Evolutionary conservation across 1,284 basidiomycete genomes (phyloP).

Genomic region (Tylopilus sp.): DNA sequence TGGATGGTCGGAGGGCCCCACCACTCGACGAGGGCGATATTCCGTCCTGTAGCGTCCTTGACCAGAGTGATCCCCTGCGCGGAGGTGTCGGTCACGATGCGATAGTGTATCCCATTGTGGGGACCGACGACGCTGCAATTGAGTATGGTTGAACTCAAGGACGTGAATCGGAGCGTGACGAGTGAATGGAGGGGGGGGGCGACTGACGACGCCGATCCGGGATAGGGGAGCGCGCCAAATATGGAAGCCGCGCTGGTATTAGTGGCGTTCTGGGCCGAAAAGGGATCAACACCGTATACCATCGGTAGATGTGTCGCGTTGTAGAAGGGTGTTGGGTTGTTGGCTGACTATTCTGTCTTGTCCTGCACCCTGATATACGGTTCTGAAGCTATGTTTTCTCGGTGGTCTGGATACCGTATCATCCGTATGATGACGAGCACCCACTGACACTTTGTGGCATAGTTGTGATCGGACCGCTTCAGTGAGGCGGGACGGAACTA

Average conservation of each 20-base stretch:
- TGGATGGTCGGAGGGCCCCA: constrained; percentile 51
- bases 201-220: constrained; percentile 20
- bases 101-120: constrained; percentile 40
- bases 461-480: not conserved
- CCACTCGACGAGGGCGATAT: constrained; percentile 60
- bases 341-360: not conserved
- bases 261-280: constrained; percentile 26
- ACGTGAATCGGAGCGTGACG: constrained; percentile 48
- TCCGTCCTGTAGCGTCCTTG: constrained; percentile 47
- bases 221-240: constrained; percentile 60
- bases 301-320: not conserved
- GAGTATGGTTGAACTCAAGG: constrained; percentile 48
- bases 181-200: constrained; percentile 35
- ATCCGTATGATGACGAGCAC: not conserved
- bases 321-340: not conserved
- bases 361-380: constrained; percentile 12
- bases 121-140: constrained; percentile 53
- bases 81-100: constrained; percentile 43
- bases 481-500: not conserved
- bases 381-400: constrained; percentile 15
- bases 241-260: constrained; percentile 42
- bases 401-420: not conserved
- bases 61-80: constrained; percentile 53
- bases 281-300: constrained; percentile 28
- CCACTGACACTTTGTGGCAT: not conserved